Evolutionary conservation across 768 basidiomycete species (phyloP), one percentile per base, ranked within the genome.

Genomic region (Scleroderma bovista): DNA sequence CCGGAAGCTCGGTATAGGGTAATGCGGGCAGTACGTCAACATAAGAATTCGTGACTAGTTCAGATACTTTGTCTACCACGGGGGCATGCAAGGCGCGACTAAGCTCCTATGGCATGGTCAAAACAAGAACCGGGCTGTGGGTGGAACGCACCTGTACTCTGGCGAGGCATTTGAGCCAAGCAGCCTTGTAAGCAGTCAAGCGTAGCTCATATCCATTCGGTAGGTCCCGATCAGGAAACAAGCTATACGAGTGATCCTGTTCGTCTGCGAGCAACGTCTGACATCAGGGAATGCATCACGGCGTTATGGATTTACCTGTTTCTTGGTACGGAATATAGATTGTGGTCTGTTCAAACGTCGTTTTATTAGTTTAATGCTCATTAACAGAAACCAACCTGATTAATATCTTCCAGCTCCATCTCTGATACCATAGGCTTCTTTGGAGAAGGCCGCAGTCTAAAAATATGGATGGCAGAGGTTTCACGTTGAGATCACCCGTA

Each of bases 1-100:
- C 75, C 3, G 84, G 83, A 6, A 87, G 60, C 57, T 88, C 85
- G 5, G 71, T 54, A 43, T 75, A 76, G 0, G 84, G 83, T n/a
- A 84, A 62, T 3, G 79, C 78, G 8, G 77, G 76, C 0, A 85
- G 64, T 11, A 68, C 55, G 44, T 74, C 65, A 1, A 60, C 56
- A 54, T 83, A 78, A 7, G 80, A 74, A 3, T 55, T 59, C 26
- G 64, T 56, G 13, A 86, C 70, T 43, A 73, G 59, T 1, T 72
- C 54, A 6, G 73, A 64, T 13, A 86, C 69, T 12, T 67, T 67
- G 3, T 69, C 61, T 5, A 77, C 75, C 9, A 80, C 67, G 0
- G 81, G 75, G 0, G 63, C 69, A 53, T 84, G 75, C 12, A 86
- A 58, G 1, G 69, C 61, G 16, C 69, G 65, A 4, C 80, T 66